Conservation (phyloP, 352 stramenopile genomes). For the Phytophthora cryptogea region DNA sequence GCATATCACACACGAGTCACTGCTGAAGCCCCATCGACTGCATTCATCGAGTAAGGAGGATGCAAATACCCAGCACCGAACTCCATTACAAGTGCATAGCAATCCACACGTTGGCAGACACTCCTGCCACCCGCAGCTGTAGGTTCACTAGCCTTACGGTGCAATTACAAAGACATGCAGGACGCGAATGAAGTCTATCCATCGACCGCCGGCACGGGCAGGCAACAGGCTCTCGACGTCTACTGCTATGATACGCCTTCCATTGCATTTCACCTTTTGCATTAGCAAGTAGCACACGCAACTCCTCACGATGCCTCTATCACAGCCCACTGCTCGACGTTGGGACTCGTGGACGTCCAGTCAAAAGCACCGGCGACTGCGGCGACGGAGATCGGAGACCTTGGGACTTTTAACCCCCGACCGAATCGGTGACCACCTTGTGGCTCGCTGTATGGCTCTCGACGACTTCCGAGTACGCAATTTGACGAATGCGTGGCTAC, state of each 20-base stretch:
- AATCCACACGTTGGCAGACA: not conserved
- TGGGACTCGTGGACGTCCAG: slow-evolving; percentile 27
- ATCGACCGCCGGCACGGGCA: slow-evolving; percentile 17
- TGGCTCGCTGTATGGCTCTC: slow-evolving; percentile 29
- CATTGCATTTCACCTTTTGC: slow-evolving; percentile 12
- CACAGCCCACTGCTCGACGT: slow-evolving; percentile 12
- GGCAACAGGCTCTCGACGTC: slow-evolving; percentile 3
- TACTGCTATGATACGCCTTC: not conserved
- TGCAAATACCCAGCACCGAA: not conserved
- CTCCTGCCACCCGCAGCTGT: slow-evolving; percentile 1
- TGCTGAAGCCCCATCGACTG: too few species aligned
- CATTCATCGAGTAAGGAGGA: too few species aligned
- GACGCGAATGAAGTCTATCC: slow-evolving; percentile 20
- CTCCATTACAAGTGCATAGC: not conserved
- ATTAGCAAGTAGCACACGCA: not conserved
- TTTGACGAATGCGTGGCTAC: slow-evolving; percentile 18
- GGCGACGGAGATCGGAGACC: slow-evolving; percentile 6
- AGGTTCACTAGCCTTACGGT: not conserved
- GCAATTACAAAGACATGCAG: slow-evolving; percentile 12
- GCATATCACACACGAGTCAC: too few species aligned
- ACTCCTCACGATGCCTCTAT: slow-evolving; percentile 8
- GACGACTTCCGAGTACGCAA: slow-evolving; percentile 18
- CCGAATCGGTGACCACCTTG: slow-evolving; percentile 34
- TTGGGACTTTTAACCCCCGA: slow-evolving; percentile 23
- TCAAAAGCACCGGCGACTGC: slow-evolving; percentile 18